A percentile compares a stretch with the other conserved stretches of the same genome.
phyloP scores from a whole-genome alignment of 2,329 filamentous ascomycete genomes.

The Beauveria scarabaeidicola region DNA sequence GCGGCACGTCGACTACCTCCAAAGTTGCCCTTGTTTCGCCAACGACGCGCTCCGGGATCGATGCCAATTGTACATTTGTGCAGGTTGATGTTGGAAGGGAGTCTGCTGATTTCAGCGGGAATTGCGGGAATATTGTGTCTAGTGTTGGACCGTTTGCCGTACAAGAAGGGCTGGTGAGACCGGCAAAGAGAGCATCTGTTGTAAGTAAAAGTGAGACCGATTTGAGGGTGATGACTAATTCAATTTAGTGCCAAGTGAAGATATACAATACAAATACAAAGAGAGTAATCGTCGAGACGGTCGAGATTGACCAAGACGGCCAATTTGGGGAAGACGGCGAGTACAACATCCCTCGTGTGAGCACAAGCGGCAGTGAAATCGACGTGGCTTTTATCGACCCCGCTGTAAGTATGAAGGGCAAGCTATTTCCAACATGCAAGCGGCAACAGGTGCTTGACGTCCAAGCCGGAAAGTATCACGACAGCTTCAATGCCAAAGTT shows the following conservation, averaged over 20 bases:
- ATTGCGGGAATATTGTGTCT: conserved; percentile 56
- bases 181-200: conserved; percentile 19
- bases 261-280: conserved; percentile 57
- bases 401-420: conserved; percentile 51
- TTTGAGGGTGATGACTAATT: neutral
- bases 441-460: conserved; percentile 25
- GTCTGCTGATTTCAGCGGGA: conserved; percentile 49
- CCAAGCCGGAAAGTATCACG: neutral
- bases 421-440: conserved; percentile 49
- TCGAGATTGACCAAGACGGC: conserved; percentile 38
- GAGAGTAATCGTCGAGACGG: conserved; percentile 46
- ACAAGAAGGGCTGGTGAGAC: conserved; percentile 35
- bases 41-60: conserved; percentile 31
- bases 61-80: conserved; percentile 39
- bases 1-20: conserved; percentile 50
- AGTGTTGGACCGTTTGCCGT: conserved; percentile 52
- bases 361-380: conserved; percentile 42
- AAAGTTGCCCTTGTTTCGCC: conserved; percentile 51
- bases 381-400: conserved; percentile 51
- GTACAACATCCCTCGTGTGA: conserved; percentile 52
- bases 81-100: conserved; percentile 40
- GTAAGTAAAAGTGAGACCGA: conserved; percentile 17
- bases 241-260: conserved; percentile 20
- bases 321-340: conserved; percentile 39
- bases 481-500: conserved; percentile 22